Conservation (phyloP, 495 filamentous ascomycete species). For the Trichoderma reesei region DNA sequence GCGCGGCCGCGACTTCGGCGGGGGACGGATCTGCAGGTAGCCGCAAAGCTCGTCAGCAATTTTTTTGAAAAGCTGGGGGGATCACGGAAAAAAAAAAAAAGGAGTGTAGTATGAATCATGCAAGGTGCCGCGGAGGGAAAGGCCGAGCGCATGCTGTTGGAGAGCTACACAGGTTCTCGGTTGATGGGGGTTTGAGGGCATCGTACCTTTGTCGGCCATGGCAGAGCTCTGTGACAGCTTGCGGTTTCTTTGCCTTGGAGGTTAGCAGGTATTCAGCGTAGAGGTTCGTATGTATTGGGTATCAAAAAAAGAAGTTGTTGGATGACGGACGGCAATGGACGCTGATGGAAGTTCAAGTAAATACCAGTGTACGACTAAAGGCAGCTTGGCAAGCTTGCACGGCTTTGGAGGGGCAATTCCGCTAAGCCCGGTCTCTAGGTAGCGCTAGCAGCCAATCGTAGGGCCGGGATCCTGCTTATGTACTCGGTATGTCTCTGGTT, state of each 20-base stretch:
- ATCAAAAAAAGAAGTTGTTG: not conserved
- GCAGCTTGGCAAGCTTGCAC: no score
- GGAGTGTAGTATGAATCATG: not conserved
- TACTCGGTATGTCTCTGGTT: not conserved
- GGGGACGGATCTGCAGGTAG: constrained; percentile 38
- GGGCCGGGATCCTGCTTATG: not conserved
- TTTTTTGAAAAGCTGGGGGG: not conserved
- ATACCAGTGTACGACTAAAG: no score
- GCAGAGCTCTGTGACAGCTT: not conserved
- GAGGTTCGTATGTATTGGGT: no score
- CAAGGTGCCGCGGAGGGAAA: no score
- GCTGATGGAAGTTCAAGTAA: not conserved
- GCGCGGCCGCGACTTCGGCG: constrained; percentile 58
- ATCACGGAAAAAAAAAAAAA: not conserved
- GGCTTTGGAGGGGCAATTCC: not conserved
- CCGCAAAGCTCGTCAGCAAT: not conserved
- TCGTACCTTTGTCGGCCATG: constrained; percentile 24
- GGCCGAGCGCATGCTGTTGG: no score
- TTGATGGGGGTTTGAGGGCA: not conserved
- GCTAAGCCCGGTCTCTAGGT: not conserved
- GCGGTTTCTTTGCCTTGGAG: not conserved
- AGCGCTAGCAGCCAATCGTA: not conserved
- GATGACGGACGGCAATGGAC: not conserved
- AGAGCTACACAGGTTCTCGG: not conserved
- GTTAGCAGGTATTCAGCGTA: no score